Percentiles rank a stretch among this genome's conserved stretches.
phyloP scores from a whole-genome alignment of 106 monocot species.

The Allium fistulosum region DNA sequence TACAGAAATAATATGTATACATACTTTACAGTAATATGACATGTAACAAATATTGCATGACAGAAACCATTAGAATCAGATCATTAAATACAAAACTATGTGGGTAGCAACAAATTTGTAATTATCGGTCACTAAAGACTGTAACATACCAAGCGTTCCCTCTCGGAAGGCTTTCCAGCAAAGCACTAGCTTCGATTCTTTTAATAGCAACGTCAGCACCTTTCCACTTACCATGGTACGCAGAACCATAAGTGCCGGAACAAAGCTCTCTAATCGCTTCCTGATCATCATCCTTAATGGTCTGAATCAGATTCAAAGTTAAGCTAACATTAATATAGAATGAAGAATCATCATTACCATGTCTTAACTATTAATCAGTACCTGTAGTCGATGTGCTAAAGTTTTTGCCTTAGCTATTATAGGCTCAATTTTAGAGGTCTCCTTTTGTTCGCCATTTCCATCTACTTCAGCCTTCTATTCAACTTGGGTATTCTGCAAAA shows the following conservation, averaged over 20 bases:
- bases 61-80: not conserved
- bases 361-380: constrained; percentile 3
- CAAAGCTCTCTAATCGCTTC: constrained; percentile 86
- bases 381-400: constrained; percentile 78
- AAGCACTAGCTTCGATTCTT: constrained; percentile 96
- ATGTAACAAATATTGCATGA: not conserved
- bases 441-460: constrained; percentile 26
- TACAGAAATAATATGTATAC: too few relatives aligned
- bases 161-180: constrained; percentile 81
- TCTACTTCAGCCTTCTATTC: constrained; percentile 37
- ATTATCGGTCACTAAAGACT: too few relatives aligned
- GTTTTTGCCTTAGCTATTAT: constrained; percentile 75
- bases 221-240: constrained; percentile 89
- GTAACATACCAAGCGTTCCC: constrained; percentile 68
- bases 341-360: not conserved
- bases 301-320: constrained; percentile 32
- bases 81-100: not conserved
- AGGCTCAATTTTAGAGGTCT: constrained; percentile 55
- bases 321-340: not conserved
- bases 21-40: not conserved
- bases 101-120: too few relatives aligned
- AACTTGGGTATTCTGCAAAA: constrained; percentile 41
- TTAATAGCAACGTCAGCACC: constrained; percentile 95
- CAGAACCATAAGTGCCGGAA: constrained; percentile 84
- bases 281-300: constrained; percentile 79